Conservation (phyloP, 1,284 basidiomycete genomes). For the Naganishia sp. region DNA sequence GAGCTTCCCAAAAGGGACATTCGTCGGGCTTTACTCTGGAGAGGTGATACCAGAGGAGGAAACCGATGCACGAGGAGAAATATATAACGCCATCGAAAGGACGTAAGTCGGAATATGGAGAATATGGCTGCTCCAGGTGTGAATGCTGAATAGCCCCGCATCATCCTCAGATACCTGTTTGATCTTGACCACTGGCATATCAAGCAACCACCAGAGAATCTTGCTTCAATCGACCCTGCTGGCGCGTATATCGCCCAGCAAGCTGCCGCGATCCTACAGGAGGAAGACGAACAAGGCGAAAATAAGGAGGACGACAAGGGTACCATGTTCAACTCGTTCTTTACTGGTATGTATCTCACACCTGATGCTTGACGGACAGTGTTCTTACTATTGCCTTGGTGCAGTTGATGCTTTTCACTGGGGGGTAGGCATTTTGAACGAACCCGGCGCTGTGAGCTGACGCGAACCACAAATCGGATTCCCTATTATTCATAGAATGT, state of each 20-base stretch:
- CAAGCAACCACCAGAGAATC: slow-evolving; percentile 48
- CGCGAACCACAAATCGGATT: not conserved
- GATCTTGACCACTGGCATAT: slow-evolving; percentile 76
- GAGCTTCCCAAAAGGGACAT: slow-evolving; percentile 68
- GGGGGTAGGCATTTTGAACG: slow-evolving; percentile 62
- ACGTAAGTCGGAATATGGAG: slow-evolving; percentile 55
- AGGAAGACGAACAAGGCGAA: slow-evolving; percentile 28
- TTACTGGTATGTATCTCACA: slow-evolving; percentile 42
- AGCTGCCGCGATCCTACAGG: slow-evolving; percentile 36
- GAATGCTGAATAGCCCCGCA: not conserved
- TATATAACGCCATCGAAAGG: slow-evolving; percentile 72
- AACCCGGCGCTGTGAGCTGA: not conserved
- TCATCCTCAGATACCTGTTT: slow-evolving; percentile 65
- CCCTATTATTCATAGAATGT: slow-evolving; percentile 36
- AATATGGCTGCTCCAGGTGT: not conserved
- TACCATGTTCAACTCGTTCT: slow-evolving; percentile 43
- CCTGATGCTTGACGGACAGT: not conserved
- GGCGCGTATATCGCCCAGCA: slow-evolving; percentile 41
- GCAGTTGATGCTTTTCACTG: slow-evolving; percentile 81
- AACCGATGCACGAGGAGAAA: slow-evolving; percentile 64
- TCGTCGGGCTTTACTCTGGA: slow-evolving; percentile 80
- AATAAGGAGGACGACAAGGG: slow-evolving; percentile 45
- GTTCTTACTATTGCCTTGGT: slow-evolving; percentile 1
- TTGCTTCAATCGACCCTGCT: slow-evolving; percentile 45
- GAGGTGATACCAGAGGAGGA: slow-evolving; percentile 72